Conservation (phyloP, 345 rosid species). For the Rubroshorea leprosula region DNA sequence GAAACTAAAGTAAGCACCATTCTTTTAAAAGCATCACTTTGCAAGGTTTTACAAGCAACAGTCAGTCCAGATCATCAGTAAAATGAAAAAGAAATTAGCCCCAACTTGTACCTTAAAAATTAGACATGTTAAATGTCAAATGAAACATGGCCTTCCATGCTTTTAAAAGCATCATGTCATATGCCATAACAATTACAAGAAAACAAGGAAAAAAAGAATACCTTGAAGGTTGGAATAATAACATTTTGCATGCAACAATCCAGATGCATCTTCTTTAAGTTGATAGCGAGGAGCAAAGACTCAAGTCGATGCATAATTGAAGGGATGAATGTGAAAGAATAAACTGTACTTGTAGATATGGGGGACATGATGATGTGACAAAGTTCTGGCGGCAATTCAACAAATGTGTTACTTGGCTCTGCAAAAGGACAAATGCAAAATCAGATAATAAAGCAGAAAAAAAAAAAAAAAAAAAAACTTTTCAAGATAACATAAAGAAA, state of each 20-base stretch:
- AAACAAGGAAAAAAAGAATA: slow-evolving; percentile 16
- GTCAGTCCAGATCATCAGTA: too few relatives aligned
- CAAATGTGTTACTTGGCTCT: slow-evolving; percentile 40
- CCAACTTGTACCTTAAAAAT: too few relatives aligned
- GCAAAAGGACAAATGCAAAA: slow-evolving; percentile 17
- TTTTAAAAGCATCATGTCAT: too few relatives aligned
- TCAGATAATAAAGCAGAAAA: not conserved
- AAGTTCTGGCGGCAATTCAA: slow-evolving; percentile 89
- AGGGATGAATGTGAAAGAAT: slow-evolving; percentile 69
- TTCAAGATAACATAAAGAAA: not conserved
- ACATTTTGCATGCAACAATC: slow-evolving; percentile 32
- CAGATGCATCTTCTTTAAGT: slow-evolving; percentile 49
- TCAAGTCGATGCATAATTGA: slow-evolving; percentile 72
- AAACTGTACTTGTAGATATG: slow-evolving; percentile 55
- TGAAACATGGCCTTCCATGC: too few relatives aligned
- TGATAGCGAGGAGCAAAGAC: slow-evolving; percentile 66
- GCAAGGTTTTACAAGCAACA: too few relatives aligned
- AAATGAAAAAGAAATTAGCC: too few relatives aligned
- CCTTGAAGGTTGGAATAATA: slow-evolving; percentile 73
- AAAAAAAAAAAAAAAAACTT: not conserved
- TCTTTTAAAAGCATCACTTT: too few relatives aligned
- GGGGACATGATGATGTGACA: slow-evolving; percentile 60
- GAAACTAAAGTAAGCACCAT: too few relatives aligned
- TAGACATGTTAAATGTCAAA: too few relatives aligned
- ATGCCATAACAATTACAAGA: not conserved